These are phyloP conservation scores for Sarocladiaceae sp. DNA, from an alignment of 2,329 filamentous ascomycete species.

Conservation along the genomic window DNA sequence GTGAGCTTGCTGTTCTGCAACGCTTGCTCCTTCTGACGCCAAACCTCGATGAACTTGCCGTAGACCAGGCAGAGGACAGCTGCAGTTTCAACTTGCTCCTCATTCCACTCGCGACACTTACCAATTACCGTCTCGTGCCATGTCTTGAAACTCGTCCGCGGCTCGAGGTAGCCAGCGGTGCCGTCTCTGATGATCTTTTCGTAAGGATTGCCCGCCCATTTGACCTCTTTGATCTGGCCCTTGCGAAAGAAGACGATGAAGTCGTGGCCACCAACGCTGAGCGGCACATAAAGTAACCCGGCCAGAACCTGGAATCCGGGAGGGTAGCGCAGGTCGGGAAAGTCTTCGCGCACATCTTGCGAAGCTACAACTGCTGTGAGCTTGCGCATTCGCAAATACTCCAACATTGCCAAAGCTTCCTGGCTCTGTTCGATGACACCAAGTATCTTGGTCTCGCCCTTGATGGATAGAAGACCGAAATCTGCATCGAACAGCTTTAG, in stretches of 20 bases:
- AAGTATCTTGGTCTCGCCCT: constrained; percentile 82
- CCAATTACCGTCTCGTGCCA: constrained; percentile 79
- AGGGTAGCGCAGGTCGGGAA: constrained; percentile 72
- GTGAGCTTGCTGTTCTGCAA: constrained; percentile 78
- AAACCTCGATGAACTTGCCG: constrained; percentile 82
- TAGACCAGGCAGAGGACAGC: constrained; percentile 85
- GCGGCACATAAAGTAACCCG: constrained; percentile 73
- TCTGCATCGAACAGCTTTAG: constrained; percentile 81
- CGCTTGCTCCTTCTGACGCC: constrained; percentile 83
- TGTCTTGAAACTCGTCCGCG: constrained; percentile 69
- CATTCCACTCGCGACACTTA: constrained; percentile 80
- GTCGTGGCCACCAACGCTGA: constrained; percentile 68
- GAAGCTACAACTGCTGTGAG: constrained; percentile 72
- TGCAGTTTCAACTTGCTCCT: constrained; percentile 83
- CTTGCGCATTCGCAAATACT: constrained; percentile 72
- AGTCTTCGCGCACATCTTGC: constrained; percentile 68
- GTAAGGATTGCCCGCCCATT: constrained; percentile 83
- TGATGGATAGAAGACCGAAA: constrained; percentile 77
- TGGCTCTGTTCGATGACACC: constrained; percentile 70
- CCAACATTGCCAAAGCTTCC: constrained; percentile 75
- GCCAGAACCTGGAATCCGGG: constrained; percentile 75
- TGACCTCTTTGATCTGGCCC: constrained; percentile 68
- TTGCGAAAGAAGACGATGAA: constrained; percentile 91
- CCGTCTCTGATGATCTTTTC: constrained; percentile 70
- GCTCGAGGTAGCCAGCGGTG: constrained; percentile 68